These are phyloP conservation scores for Yamadazyma atmosphaerica DNA, from an alignment of 1,139 yeast genomes.

Conservation along the genomic window DNA sequence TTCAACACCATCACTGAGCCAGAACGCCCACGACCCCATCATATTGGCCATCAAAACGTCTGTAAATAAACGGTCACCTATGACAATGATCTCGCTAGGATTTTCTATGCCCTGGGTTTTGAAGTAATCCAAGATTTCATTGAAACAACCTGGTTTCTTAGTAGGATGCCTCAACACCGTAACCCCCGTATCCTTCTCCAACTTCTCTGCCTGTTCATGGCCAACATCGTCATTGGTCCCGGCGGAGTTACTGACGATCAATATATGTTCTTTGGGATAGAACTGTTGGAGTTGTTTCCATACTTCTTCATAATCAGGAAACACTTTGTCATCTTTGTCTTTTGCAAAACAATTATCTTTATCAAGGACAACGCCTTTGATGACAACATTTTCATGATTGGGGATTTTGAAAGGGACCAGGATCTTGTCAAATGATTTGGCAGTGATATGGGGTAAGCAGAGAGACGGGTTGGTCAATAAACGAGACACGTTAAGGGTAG, in stretches of 20 bases:
- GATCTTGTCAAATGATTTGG: conserved; percentile 64
- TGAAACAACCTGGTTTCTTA: conserved; percentile 88
- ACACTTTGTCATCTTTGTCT: conserved; percentile 77
- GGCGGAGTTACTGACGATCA: conserved; percentile 91
- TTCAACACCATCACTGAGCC: conserved; percentile 80
- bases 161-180: conserved; percentile 74
- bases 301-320: conserved; percentile 55
- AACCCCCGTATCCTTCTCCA: conserved; percentile 73
- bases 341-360: conserved; percentile 94
- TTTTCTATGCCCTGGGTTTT: conserved; percentile 40
- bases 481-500: conserved; percentile 66
- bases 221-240: conserved; percentile 78
- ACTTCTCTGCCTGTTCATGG: conserved; percentile 58
- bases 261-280: conserved; percentile 66
- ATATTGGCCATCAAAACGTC: conserved; percentile 92
- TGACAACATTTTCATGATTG: conserved; percentile 27
- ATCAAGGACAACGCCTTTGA: conserved; percentile 84
- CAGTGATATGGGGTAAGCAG: conserved; percentile 66
- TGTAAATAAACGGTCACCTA: conserved; percentile 90
- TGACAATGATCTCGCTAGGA: conserved; percentile 72
- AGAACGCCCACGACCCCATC: conserved; percentile 86
- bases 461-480: conserved; percentile 63
- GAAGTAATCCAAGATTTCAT: conserved; percentile 67
- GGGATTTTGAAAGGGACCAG: conserved; percentile 45
- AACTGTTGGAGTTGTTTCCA: conserved; percentile 56